Conservation (phyloP, 2,329 filamentous ascomycete species). For the Fusarium beomiforme region DNA sequence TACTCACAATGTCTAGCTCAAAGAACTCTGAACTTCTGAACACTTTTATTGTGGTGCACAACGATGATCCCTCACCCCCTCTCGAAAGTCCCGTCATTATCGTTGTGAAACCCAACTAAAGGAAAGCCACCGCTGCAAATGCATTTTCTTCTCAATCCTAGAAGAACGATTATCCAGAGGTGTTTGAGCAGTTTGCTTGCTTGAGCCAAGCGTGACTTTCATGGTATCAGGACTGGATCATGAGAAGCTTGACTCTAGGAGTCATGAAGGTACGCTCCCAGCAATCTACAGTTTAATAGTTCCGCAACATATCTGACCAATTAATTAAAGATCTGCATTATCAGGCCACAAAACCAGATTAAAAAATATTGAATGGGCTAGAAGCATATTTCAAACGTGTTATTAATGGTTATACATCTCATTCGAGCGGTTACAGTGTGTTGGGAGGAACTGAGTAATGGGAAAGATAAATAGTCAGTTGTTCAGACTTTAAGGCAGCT, state of each 20-base stretch:
- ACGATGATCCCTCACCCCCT: neutral
- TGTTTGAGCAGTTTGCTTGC: neutral
- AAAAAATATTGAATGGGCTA: neutral
- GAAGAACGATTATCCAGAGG: neutral
- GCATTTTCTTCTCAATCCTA: neutral
- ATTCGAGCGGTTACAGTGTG: no score
- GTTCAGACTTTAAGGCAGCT: neutral
- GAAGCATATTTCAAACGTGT: neutral
- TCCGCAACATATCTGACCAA: neutral
- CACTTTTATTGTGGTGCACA: neutral
- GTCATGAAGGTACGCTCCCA: neutral
- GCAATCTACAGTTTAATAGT: neutral
- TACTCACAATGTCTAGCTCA: neutral
- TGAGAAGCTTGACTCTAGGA: no score
- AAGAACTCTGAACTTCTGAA: neutral
- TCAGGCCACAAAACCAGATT: neutral
- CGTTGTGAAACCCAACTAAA: neutral
- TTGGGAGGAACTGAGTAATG: no score
- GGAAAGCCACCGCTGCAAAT: neutral
- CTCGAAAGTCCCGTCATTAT: neutral
- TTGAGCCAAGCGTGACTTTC: no score
- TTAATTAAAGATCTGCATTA: neutral
- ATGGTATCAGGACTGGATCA: neutral
- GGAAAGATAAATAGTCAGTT: no score
- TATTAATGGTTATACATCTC: neutral